Percentiles rank a stretch among this genome's conserved stretches.
Evolutionary conservation across 148 eudicot species (phyloP).

Genomic region (Rhododendron williamsianum): DNA sequence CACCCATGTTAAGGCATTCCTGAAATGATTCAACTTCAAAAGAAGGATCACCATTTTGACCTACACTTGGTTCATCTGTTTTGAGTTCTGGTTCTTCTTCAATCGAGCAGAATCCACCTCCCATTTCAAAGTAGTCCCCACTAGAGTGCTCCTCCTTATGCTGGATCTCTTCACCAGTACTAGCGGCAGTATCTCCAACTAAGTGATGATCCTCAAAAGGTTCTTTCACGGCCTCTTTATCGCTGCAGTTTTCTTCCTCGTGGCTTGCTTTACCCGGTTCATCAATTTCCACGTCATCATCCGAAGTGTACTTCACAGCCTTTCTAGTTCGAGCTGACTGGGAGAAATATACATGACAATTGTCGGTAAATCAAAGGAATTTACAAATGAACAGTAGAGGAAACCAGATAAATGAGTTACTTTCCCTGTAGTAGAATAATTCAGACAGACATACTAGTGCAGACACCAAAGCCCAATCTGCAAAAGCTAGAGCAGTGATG

Average conservation of each 20-base stretch:
- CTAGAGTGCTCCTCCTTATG: conserved; percentile 14
- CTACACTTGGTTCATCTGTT: conserved; percentile 6
- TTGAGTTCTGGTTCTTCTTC: conserved; percentile 31
- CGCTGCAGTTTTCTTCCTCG: conserved; percentile 14
- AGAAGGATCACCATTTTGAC: conserved; percentile 18
- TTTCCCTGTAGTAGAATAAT: background rate
- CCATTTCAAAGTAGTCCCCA: conserved; percentile 27
- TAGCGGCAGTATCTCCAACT: conserved; percentile 10
- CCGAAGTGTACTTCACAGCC: conserved; percentile 49
- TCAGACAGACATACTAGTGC: background rate
- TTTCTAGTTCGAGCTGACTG: conserved; percentile 71
- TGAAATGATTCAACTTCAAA: conserved; percentile 22
- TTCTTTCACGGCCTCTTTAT: conserved; percentile 20
- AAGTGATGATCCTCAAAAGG: conserved; percentile 4
- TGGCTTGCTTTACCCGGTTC: conserved; percentile 16
- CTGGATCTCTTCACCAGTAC: conserved; percentile 7
- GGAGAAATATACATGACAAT: conserved; percentile 10
- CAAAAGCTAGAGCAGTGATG: background rate
- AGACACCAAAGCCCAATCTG: background rate
- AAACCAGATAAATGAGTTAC: background rate
- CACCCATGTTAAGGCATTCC: conserved; percentile 56
- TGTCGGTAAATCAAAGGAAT: background rate
- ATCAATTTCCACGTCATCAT: conserved; percentile 35
- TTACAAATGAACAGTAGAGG: background rate
- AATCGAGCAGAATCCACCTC: conserved; percentile 41